Base-by-base conservation (phyloP, 176 grass and related monocot genomes). In the Carex pumila region DNA sequence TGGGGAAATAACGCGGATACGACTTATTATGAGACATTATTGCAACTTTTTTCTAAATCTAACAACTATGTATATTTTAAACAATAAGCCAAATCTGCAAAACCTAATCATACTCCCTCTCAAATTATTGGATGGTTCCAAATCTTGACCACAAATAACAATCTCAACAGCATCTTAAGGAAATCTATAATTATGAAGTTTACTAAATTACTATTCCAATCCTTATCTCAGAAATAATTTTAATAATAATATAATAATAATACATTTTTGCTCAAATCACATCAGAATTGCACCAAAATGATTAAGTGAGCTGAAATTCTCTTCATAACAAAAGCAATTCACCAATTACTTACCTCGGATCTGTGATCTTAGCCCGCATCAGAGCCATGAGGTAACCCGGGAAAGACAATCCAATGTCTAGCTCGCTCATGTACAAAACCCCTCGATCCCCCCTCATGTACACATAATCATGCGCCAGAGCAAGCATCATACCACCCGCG, bases 341-440 rank as follows among this genome's bases (percentile, higher is more conserved):
- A 83, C 6, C 22, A 67, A 83, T 2, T 53, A 47, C 36, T 22
- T 54, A 83, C 80, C 62, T 67, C 21, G 80, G 80, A 83, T 85
- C 49, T 32, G 90, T 68, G 85, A 94, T 91, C 90, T 97, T 97
- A 18, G 89, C 82, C 61, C 86, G 87, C 81, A 98, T 64, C 47
- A 93, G 0, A 56, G 89, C 37, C 54, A 87, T 43, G 83, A 98
- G 84, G 84, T 91, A 94, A 61, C 90, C 84, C 65, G 90, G 76
- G 72, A 98, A 84, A 31, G 87, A 83, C 65, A 97, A 79, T 55
- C 95, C 92, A 85, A 94, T 94, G 88, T 98, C 92, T 58, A 94
- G 25, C 89, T 98, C 95, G 90, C 92, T 97, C 95, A 94, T 92
- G 82, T 97, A 98, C 37, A 98, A 73, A 84, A 97, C 88, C 34